Evolutionary conservation across 2,329 filamentous ascomycete species (phyloP), one percentile per base, ranked within the genome.

Genomic region (Byssochlamys sp.): DNA sequence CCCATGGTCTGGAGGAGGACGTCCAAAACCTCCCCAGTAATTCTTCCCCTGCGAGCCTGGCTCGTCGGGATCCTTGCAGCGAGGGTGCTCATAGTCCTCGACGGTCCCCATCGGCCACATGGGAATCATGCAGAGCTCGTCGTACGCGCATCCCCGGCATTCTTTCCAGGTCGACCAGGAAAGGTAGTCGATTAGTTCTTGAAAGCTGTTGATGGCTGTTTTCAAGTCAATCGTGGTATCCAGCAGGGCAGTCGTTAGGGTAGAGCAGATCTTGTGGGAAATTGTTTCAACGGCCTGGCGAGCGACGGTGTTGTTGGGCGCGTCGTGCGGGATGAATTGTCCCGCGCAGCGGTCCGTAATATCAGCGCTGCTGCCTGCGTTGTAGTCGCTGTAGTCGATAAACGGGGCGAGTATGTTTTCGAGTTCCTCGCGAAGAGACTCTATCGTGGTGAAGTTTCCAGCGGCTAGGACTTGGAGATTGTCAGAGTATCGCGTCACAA

Each of bases 111-210:
- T 73, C 0, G 84, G 84, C 84, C 84, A 87, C 65, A 87, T 84
- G 1, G 83, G 83, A n/a, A 86, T 73, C 51, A 82, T 77, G 60
- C 84, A 84, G 2, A 84, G 68, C 67, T 87, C 79, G 51, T 81
- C 76, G 5, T 75, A 73, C 0, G 63, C 68, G 64, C 85, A 87
- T 0, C 76, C 74, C 4, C 74, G 71, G 54, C 82, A 83, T 53
- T 78, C 75, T 62, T 82, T 84, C 83, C 83, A 87, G 0, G 71
- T 76, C 3, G 81, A 77, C 85, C 85, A 88, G 6, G 75, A 74
- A 2, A 88, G 72, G 58, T 79, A 79, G 1, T 69, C 60, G 24
- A 80, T 76, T 12, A 87, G 65, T 0, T 68, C 61, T 5, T 69
- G 63, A 14, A 81, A 60, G 2, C 64, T 62, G 2, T 65, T 59